phyloP scores from a whole-genome alignment of 805 yeast genomes.

The Grigorovia humatica region DNA sequence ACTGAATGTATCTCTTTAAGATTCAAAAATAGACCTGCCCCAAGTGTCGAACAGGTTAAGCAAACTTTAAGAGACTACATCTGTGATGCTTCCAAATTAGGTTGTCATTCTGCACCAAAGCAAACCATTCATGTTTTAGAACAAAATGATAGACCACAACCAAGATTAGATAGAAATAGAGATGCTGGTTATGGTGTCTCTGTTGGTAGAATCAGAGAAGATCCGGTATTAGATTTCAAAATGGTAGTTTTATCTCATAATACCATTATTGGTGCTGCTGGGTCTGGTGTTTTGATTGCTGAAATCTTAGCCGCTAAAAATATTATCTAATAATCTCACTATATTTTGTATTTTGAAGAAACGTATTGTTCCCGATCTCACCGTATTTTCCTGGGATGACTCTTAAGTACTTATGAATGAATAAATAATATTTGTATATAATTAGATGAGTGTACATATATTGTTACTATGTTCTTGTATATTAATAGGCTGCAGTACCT shows the following conservation, averaged over 20 bases:
- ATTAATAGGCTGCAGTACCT: too few species aligned
- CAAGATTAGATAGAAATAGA: slow-evolving; percentile 92
- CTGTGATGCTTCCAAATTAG: slow-evolving; percentile 71
- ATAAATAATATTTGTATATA: too few species aligned
- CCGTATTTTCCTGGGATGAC: too few species aligned
- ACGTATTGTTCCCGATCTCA: too few species aligned
- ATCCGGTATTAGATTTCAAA: slow-evolving; percentile 85
- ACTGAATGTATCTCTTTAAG: slow-evolving; percentile 86
- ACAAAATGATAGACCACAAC: slow-evolving; percentile 91
- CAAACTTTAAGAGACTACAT: slow-evolving; percentile 56
- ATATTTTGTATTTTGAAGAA: background rate
- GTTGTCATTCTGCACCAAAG: slow-evolving; percentile 88
- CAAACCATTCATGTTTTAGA: slow-evolving; percentile 87
- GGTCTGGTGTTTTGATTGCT: slow-evolving; percentile 93
- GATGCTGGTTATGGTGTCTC: slow-evolving; percentile 90
- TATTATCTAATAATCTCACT: slow-evolving; percentile 38
- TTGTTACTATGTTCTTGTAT: too few species aligned
- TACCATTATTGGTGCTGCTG: slow-evolving; percentile 98
- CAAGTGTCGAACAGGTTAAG: slow-evolving; percentile 74
- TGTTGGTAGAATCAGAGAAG: slow-evolving; percentile 90
- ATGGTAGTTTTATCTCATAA: slow-evolving; percentile 97
- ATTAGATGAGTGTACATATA: too few species aligned
- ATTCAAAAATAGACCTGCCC: slow-evolving; percentile 76
- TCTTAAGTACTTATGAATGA: too few species aligned
- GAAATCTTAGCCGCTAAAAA: slow-evolving; percentile 75